phyloP scores from a whole-genome alignment of 345 rosid species.

The Eutrema heterophyllum region DNA sequence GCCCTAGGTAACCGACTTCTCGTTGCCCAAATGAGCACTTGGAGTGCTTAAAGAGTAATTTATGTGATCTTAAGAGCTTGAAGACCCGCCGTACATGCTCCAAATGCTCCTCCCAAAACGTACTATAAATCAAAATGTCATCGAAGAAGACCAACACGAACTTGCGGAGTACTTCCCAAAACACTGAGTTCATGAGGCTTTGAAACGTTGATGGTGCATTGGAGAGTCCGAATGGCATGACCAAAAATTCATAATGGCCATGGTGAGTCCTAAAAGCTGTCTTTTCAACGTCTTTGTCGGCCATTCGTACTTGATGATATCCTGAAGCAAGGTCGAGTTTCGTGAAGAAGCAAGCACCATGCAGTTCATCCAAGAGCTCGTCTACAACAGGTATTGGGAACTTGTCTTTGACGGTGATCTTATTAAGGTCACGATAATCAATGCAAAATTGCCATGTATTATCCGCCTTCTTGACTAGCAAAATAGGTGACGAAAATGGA shows the following conservation, averaged over 20 bases:
- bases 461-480: too few species aligned
- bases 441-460: not conserved
- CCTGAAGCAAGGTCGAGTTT: not conserved
- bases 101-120: not conserved
- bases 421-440: not conserved
- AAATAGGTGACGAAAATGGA: too few species aligned
- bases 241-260: not conserved
- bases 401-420: not conserved
- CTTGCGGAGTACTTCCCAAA: not conserved
- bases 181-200: not conserved
- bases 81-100: not conserved
- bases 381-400: not conserved
- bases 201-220: not conserved
- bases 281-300: not conserved
- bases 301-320: not conserved
- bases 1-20: not conserved
- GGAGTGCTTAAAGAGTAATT: rapidly evolving
- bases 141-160: not conserved
- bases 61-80: too few species aligned
- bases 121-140: not conserved
- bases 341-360: not conserved
- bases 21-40: not conserved
- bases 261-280: not conserved
- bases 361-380: not conserved
- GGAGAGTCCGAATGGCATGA: not conserved